phyloP scores from a whole-genome alignment of 2,329 filamentous ascomycete genomes.

The Alternaria gaisen region DNA sequence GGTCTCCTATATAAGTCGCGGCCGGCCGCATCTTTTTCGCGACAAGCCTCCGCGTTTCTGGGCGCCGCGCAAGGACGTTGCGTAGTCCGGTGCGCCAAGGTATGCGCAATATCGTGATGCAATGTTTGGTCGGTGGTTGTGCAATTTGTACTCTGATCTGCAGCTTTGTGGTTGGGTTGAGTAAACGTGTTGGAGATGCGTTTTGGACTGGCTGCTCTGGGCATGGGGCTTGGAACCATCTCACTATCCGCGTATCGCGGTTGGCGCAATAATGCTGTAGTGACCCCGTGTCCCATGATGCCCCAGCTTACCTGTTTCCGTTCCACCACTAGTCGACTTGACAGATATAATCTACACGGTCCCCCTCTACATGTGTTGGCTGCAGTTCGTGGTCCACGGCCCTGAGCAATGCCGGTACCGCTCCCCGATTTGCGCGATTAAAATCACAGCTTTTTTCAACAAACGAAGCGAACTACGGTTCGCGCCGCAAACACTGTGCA shows the following conservation, averaged over 20 bases:
- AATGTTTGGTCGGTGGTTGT: slow-evolving; percentile 7
- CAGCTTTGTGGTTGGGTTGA: slow-evolving; percentile 6
- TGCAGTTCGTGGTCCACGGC: slow-evolving; percentile 4
- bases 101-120: slow-evolving; percentile 9
- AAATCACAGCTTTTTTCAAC: slow-evolving; percentile 10
- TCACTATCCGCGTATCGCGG: slow-evolving; percentile 16
- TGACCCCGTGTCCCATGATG: slow-evolving; percentile 7
- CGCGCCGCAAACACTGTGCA: slow-evolving; percentile 15
- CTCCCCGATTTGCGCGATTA: slow-evolving; percentile 9
- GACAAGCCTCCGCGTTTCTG: slow-evolving; percentile 26
- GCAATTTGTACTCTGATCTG: slow-evolving; percentile 13
- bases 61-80: slow-evolving; percentile 20
- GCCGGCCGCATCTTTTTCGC: slow-evolving; percentile 6
- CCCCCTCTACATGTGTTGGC: slow-evolving; percentile 3
- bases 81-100: slow-evolving; percentile 16
- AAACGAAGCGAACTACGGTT: slow-evolving; percentile 11
- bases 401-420: slow-evolving; percentile 19
- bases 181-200: slow-evolving; percentile 13
- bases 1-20: slow-evolving; percentile 1
- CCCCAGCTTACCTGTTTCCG: slow-evolving; percentile 6
- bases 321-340: neutral
- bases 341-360: slow-evolving; percentile 8
- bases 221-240: slow-evolving; percentile 17
- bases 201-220: slow-evolving; percentile 16
- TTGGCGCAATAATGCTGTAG: slow-evolving; percentile 12